Evolutionary conservation across 2,329 filamentous ascomycete genomes (phyloP), one percentile per base, ranked within the genome.

Genomic region (Penicillium sp.): DNA sequence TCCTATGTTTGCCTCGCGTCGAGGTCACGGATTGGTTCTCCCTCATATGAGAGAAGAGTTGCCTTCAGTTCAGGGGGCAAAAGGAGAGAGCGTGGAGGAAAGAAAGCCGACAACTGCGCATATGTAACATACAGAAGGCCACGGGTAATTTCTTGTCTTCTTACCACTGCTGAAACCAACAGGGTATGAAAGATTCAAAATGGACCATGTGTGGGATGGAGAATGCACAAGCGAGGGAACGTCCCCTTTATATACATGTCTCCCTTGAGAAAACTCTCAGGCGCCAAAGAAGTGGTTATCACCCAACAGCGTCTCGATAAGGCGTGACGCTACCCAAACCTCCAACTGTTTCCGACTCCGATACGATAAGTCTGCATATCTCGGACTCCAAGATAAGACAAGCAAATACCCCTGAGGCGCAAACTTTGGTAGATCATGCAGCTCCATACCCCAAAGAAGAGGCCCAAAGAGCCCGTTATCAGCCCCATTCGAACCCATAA

Each of bases 261-360:
- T 37, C 48, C 33, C 22, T 39, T 47, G 9, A 13, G 8, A 19
- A 29, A 55, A 42, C 14, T 42, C 22, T 22, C 45, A 33, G 24
- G 48, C 39, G 27, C 45, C 50, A 22, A 37, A 53, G 56, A 43
- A 35, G 21, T 31, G 29, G 33, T 53, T 65, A 67, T 68, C 63
- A 64, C 58, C 59, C 67, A 58, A 63, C 24, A 55, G 44, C 19
- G 55, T 62, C 49, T 62, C 50, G 67, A 68, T 68, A 70, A 68
- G 67, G 57, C 59, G 60, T 67, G 60, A 65, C 58, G 39, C 55
- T 59, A 57, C 55, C 49, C 50, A 61, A 60, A 42, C 43, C 52
- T 48, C 45, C 54, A 56, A 49, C 39, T 44, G 29, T 31, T 39
- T 42, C 44, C 14, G 35, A 19, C 59, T 52, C 44, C 46, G 58